phyloP scores from a whole-genome alignment of 305 asterid species.

The Fraxinus sp. region DNA sequence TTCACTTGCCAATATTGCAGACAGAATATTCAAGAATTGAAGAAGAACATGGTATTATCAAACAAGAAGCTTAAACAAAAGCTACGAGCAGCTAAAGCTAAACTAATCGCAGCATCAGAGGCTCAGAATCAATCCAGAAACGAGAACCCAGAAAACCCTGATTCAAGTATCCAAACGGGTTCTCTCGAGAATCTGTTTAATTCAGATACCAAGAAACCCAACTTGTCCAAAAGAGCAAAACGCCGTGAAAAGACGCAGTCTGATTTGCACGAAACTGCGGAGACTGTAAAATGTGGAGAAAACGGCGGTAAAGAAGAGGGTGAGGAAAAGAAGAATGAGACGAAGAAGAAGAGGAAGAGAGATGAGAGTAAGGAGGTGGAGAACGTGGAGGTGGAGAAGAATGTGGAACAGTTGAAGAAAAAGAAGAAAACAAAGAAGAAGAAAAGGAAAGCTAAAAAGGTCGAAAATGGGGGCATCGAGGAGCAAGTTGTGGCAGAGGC shows the following conservation, averaged over 20 bases:
- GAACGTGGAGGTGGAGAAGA: conserved; percentile 40
- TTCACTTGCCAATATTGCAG: not conserved
- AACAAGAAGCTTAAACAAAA: conserved; percentile 81
- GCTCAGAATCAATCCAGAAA: conserved; percentile 24
- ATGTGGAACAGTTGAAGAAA: conserved; percentile 27
- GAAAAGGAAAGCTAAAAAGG: conserved; percentile 37
- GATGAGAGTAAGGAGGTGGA: conserved; percentile 38
- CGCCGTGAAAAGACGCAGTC: conserved; percentile 37
- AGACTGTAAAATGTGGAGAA: conserved; percentile 22
- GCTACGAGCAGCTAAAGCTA: conserved; percentile 65
- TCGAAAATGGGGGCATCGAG: conserved; percentile 36
- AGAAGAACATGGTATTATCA: conserved; percentile 64
- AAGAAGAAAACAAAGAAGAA: conserved; percentile 36
- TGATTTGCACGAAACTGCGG: conserved; percentile 34
- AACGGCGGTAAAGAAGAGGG: conserved; percentile 26
- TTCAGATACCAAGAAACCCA: conserved; percentile 41
- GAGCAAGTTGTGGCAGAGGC: conserved; percentile 32
- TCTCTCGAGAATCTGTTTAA: conserved; percentile 31
- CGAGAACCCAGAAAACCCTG: conserved; percentile 23
- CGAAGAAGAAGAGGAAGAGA: conserved; percentile 54
- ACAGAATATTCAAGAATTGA: not conserved
- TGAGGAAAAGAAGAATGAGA: conserved; percentile 27
- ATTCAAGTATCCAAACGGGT: conserved; percentile 21
- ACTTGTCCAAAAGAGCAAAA: conserved; percentile 59
- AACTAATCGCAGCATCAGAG: conserved; percentile 39